Evolutionary conservation across 2,329 filamentous ascomycete species (phyloP).

Genomic region (Aspergillus aculeatus): DNA sequence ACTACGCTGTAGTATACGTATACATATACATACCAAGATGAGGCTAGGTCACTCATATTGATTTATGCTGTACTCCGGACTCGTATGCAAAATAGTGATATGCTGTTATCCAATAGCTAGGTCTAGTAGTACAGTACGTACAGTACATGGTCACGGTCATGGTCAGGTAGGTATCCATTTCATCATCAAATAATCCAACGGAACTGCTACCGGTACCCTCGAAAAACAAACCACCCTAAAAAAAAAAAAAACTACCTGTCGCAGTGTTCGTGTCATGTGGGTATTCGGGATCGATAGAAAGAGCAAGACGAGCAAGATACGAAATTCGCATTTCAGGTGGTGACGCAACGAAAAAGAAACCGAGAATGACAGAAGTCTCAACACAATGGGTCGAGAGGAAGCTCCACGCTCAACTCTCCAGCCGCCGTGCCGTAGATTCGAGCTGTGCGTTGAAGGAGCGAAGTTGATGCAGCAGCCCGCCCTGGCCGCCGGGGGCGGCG

Average conservation of each 20-base stretch:
- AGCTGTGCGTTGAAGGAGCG: constrained; percentile 45
- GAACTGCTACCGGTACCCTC: neutral
- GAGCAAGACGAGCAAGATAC: neutral
- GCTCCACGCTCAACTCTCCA: constrained; percentile 24
- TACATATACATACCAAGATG: too few species aligned
- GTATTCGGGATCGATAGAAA: neutral
- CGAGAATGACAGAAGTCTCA: neutral
- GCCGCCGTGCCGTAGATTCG: constrained; percentile 32
- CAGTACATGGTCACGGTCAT: neutral
- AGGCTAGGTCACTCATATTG: too few species aligned
- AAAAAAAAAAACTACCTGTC: neutral
- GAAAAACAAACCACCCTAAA: neutral
- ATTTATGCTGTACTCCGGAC: too few species aligned
- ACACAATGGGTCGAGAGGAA: too few species aligned
- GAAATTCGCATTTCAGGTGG: too few species aligned
- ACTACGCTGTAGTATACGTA: too few species aligned
- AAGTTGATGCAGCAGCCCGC: constrained; percentile 43
- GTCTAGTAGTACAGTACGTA: too few species aligned
- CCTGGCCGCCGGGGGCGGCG: constrained; percentile 36
- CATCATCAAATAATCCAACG: neutral
- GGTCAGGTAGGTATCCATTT: neutral
- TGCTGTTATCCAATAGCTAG: neutral
- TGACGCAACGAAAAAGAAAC: neutral
- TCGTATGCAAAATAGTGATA: too few species aligned
- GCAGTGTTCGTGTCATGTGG: neutral